phyloP scores from a whole-genome alignment of 2,329 filamentous ascomycete species.

The Epicoccum sorghinum region DNA sequence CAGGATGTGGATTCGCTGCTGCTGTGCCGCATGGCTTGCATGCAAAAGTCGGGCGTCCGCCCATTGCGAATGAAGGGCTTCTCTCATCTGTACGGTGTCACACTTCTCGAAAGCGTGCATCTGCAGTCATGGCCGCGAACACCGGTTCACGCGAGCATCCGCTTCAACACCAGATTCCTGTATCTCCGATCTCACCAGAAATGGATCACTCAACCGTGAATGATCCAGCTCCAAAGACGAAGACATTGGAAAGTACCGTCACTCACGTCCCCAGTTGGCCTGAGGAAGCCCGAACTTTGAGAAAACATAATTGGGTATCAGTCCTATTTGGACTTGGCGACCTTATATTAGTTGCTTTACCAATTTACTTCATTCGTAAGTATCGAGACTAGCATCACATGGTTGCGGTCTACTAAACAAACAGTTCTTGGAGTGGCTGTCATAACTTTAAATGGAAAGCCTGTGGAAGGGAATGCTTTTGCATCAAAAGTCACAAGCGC shows the following conservation, averaged over 20 bases:
- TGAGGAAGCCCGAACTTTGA: slow-evolving; percentile 31
- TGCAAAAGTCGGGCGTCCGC: slow-evolving; percentile 35
- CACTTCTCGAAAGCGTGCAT: slow-evolving; percentile 13
- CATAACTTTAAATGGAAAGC: slow-evolving; percentile 32
- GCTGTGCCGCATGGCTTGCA: slow-evolving; percentile 30
- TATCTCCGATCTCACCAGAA: slow-evolving; percentile 9
- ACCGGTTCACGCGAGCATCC: slow-evolving; percentile 20
- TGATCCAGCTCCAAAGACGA: slow-evolving; percentile 19
- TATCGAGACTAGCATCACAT: not conserved
- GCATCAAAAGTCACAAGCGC: slow-evolving; percentile 36
- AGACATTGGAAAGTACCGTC: slow-evolving; percentile 31
- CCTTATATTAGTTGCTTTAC: slow-evolving; percentile 34
- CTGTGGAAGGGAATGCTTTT: slow-evolving; percentile 27
- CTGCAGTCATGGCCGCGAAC: slow-evolving; percentile 21
- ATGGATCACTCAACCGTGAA: not conserved
- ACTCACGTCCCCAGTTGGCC: slow-evolving; percentile 38
- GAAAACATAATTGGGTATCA: slow-evolving; percentile 31
- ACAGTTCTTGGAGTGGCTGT: slow-evolving; percentile 38
- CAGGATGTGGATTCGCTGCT: slow-evolving; percentile 24
- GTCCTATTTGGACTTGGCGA: slow-evolving; percentile 33
- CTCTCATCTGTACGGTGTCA: slow-evolving; percentile 10
- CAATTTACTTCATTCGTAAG: slow-evolving; percentile 45
- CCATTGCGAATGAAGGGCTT: slow-evolving; percentile 30
- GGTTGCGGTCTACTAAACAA: too few species aligned
- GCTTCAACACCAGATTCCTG: slow-evolving; percentile 8